Evolutionary conservation across 495 filamentous ascomycete genomes (phyloP), one percentile per base, ranked within the genome.

Genomic region (Aspergillus asperescens): DNA sequence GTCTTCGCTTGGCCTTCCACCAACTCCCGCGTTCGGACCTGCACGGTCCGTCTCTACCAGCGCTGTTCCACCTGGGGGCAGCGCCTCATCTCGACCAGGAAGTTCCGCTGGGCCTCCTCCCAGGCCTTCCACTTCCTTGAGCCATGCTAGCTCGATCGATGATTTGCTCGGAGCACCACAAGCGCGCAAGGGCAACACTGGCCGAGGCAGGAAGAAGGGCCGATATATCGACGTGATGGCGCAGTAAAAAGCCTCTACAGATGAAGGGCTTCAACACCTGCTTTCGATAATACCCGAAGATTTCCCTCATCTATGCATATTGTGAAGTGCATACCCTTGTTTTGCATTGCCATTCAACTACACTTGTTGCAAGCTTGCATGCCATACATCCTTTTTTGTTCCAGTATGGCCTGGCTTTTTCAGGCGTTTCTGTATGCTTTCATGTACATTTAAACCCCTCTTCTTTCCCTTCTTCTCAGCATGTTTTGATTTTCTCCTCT

Each of bases 201-300:
- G 75, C n/a, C 89, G 81, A 72, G 85, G 84, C 62, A 78, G 79
- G 58, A 88, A 88, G 75, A 95, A 88, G 75, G 82, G 83, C 3
- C 82, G 87, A 37, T 96, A 96, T 78, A 80, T 96, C 19, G 90
- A 96, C 78, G 88, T 95, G 52, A 95, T 96, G 90, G 87, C 83
- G 1, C 62, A 72, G 55, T 75, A 54, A 55, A 18, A 20, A n/a
- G n/a, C n/a, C 19, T n/a, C 27, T 16, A 4, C 19, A 13, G 4
- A 15, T 35, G 12, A 3, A 35, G 13, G 13, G 3, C 7, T 7
- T 35, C 3, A 35, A 35, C 16, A 34, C 29, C 13, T n/a, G 1
- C 41, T 47, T 39, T 18, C 7, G 12, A 50, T 19, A 34, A 1
- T 15, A 23, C 18, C 28, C 15, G 18, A 46, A n/a, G 4, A 39